Conservation (phyloP, 495 filamentous ascomycete genomes). For the Neurospora terricola region DNA sequence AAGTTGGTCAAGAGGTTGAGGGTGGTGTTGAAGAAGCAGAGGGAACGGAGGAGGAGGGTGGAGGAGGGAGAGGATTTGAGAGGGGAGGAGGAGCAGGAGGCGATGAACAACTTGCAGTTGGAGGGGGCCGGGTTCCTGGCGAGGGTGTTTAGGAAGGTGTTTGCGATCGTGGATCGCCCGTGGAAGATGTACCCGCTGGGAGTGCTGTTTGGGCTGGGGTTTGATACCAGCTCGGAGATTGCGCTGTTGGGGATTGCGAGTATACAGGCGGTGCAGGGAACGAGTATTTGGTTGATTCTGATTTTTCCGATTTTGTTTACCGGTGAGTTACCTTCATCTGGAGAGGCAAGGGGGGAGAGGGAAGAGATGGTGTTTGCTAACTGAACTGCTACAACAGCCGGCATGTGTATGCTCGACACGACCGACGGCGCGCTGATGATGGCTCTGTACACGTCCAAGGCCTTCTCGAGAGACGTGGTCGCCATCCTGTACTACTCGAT, state of each 20-base stretch:
- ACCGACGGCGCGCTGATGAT: slow-evolving; percentile 93
- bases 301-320: slow-evolving; percentile 91
- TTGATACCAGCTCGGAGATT: slow-evolving; percentile 93
- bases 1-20: slow-evolving; percentile 60
- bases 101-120: slow-evolving; percentile 53
- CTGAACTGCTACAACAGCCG: slow-evolving; percentile 37
- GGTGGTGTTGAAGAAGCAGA: slow-evolving; percentile 39
- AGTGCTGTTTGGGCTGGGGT: slow-evolving; percentile 84
- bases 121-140: slow-evolving; percentile 71
- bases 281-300: slow-evolving; percentile 86
- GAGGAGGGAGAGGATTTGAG: slow-evolving; percentile 8
- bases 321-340: slow-evolving; percentile 46
- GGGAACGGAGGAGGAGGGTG: slow-evolving; percentile 9
- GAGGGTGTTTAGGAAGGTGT: slow-evolving; percentile 60
- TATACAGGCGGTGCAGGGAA: slow-evolving; percentile 74
- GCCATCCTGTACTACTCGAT: slow-evolving; percentile 93
- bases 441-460: slow-evolving; percentile 74
- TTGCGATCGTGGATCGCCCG: slow-evolving; percentile 75
- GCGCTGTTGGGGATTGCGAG: slow-evolving; percentile 84
- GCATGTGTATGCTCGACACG: slow-evolving; percentile 88
- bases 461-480: slow-evolving; percentile 63
- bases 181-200: slow-evolving; percentile 98
- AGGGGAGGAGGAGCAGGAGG: slow-evolving; percentile 23
- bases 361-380: slow-evolving; percentile 5
- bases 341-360: no score